Conservation (phyloP, 2,329 filamentous ascomycete species). For the Calonectria crousiana region DNA sequence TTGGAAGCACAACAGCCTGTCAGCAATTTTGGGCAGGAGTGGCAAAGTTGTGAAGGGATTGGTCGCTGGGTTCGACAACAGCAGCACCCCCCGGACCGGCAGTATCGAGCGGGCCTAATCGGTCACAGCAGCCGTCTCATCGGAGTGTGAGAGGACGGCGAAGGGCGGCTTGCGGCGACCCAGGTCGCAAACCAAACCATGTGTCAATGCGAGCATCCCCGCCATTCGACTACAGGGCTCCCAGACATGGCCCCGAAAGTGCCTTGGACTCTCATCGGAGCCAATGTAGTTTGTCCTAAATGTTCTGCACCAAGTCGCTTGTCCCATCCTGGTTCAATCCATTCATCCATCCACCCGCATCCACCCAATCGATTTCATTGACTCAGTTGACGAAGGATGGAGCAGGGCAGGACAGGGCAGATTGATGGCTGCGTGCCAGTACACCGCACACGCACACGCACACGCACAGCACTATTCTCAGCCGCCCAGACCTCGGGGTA, state of each 20-base stretch:
- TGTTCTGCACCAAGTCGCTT: constrained; percentile 1
- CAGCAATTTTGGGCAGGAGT: constrained; percentile 31
- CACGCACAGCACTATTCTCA: constrained; percentile 29
- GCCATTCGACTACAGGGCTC: constrained; percentile 22
- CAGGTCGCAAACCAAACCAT: constrained; percentile 21
- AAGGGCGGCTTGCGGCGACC: constrained; percentile 13
- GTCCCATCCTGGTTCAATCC: constrained; percentile 5
- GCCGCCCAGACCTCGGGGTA: constrained; percentile 35
- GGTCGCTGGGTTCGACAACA: constrained; percentile 21
- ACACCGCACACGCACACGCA: background rate
- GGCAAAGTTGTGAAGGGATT: constrained; percentile 35
- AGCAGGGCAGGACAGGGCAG: background rate
- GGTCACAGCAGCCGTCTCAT: constrained; percentile 17
- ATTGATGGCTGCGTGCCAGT: background rate
- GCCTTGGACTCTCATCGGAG: background rate
- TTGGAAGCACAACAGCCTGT: constrained; percentile 32
- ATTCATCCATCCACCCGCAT: constrained; percentile 5
- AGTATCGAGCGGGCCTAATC: constrained; percentile 14
- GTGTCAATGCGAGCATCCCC: constrained; percentile 24
- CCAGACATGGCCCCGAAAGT: constrained; percentile 2
- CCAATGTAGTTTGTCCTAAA: background rate
- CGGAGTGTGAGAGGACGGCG: constrained; percentile 8
- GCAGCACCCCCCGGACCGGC: constrained; percentile 16
- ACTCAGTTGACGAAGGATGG: background rate
- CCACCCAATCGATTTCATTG: background rate